Base-by-base conservation (phyloP, 2,329 filamentous ascomycete species). In the Phoma sp. region DNA sequence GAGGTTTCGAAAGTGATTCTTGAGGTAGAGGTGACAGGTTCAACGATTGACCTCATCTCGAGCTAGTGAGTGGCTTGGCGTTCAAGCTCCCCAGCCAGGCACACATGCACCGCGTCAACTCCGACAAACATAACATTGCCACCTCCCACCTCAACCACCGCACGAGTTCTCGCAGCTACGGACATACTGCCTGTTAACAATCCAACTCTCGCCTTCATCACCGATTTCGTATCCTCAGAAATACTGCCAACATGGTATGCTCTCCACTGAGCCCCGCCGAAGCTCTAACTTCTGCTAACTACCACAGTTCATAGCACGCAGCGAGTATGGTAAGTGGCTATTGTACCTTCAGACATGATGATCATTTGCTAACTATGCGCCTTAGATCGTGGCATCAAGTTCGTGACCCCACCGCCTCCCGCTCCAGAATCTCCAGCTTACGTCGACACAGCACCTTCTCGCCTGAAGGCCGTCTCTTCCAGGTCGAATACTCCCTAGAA, bases 401-500 rank as follows among this genome's bases (percentile, higher is more conserved):
- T 85, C 68, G 87, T 80, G 61, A 12, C 51, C 45, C 59, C 50
- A 47, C 54, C 61, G 60, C 43, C 57, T 36, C 23, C n/a, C 54
- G 37, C 30, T 26, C 17, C 37, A 25, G 42, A 34, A 20, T 21
- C 49, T 12, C 53, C 56, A 57, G 63, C 66, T 74, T 58, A 74
- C 66, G 59, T 42, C 47, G 42, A 12, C 42, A 47, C 76, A 96
- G 91, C 86, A 99, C 95, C 85, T 99, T 99, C 87, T 99, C 95
- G 70, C 95, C 95, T 58, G 95, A 99, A 86, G 95, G 95, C 74
- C 95, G 95, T 80, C 91, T 99, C 78, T 99, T 99, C 86, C 95
- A 99, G 83, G 95, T 99, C 83, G 95, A 99, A 89, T 99, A 99
- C 87, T 98, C 95, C 56, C 90, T 99, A 78, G 95, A 99, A 84